Conservation (phyloP, 2,329 filamentous ascomycete genomes). For the Geosmithia morbida region DNA sequence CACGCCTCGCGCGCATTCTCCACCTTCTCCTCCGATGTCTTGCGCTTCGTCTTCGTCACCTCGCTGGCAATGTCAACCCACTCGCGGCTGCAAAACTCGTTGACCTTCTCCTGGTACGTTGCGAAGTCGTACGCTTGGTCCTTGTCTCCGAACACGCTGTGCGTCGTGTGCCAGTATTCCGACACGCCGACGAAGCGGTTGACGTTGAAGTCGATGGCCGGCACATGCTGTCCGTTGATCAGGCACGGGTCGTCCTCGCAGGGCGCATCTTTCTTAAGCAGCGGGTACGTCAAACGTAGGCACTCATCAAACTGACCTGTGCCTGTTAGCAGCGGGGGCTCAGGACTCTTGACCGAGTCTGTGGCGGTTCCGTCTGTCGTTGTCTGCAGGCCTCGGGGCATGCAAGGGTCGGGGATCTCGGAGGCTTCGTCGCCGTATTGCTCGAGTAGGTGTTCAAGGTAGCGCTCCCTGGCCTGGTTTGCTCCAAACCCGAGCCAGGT, state of each 20-base stretch:
- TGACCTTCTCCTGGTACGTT: conserved; percentile 75
- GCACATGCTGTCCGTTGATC: conserved; percentile 81
- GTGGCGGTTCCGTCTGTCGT: conserved; percentile 18
- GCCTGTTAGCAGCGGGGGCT: conserved; percentile 47
- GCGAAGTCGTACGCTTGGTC: conserved; percentile 80
- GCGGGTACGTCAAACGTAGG: conserved; percentile 63
- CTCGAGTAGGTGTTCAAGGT: conserved; percentile 62
- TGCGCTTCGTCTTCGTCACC: conserved; percentile 54
- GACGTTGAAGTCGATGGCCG: conserved; percentile 89
- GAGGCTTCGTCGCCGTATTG: conserved; percentile 41
- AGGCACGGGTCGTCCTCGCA: conserved; percentile 78
- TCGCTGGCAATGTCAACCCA: conserved; percentile 65
- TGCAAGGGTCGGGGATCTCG: conserved; percentile 80
- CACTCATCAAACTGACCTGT: conserved; percentile 84
- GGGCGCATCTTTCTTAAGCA: conserved; percentile 78
- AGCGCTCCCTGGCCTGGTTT: conserved; percentile 77
- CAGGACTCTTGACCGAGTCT: not conserved
- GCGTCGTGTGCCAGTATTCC: conserved; percentile 97
- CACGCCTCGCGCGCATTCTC: conserved; percentile 76
- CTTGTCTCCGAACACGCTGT: conserved; percentile 73
- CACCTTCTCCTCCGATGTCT: conserved; percentile 62
- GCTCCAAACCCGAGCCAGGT: conserved; percentile 98
- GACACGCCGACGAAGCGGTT: conserved; percentile 98
- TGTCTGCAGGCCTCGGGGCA: conserved; percentile 64
- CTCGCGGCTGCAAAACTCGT: conserved; percentile 69